These are phyloP conservation scores for Mortierella sp. DNA, from an alignment of 371 early-diverging fungal species.

Conservation along the genomic window DNA sequence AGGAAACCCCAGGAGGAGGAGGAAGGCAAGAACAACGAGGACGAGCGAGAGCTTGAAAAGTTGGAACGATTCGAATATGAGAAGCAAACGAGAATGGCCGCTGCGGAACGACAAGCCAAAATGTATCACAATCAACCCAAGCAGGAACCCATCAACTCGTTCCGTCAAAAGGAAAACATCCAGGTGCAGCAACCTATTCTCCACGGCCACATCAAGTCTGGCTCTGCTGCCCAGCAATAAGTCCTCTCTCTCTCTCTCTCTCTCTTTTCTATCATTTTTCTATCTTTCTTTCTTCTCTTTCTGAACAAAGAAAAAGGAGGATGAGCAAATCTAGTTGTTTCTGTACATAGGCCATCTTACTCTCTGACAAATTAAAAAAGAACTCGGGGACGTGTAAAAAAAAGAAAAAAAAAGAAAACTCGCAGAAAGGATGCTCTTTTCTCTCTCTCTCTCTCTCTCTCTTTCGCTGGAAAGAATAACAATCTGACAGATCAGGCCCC, in stretches of 20 bases:
- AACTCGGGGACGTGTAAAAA: too few relatives aligned
- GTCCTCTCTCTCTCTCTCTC: neutral
- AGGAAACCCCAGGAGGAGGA: constrained; percentile 21
- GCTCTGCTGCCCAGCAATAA: constrained; percentile 33
- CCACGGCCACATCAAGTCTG: constrained; percentile 51
- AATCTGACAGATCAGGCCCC: too few relatives aligned
- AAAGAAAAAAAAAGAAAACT: too few relatives aligned
- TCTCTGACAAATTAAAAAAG: too few relatives aligned
- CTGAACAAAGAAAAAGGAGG: too few relatives aligned
- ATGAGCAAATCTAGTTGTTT: too few relatives aligned
- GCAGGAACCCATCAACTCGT: constrained; percentile 28
- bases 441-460: too few relatives aligned
- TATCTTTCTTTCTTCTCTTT: too few relatives aligned
- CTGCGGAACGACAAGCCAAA: constrained; percentile 42
- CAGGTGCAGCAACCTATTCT: constrained; percentile 45
- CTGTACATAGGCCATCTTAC: too few relatives aligned
- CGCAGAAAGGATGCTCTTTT: too few relatives aligned
- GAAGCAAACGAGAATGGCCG: constrained; percentile 37
- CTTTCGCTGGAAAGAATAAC: too few relatives aligned
- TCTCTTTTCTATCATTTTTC: neutral
- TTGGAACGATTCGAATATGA: constrained; percentile 43
- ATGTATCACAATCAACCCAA: constrained; percentile 46
- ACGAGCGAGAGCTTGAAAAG: constrained; percentile 43
- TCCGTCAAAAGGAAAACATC: constrained; percentile 43
- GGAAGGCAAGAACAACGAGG: constrained; percentile 25